Conservation (phyloP, 2,329 filamentous ascomycete genomes). For the Fusarium penzigii region DNA sequence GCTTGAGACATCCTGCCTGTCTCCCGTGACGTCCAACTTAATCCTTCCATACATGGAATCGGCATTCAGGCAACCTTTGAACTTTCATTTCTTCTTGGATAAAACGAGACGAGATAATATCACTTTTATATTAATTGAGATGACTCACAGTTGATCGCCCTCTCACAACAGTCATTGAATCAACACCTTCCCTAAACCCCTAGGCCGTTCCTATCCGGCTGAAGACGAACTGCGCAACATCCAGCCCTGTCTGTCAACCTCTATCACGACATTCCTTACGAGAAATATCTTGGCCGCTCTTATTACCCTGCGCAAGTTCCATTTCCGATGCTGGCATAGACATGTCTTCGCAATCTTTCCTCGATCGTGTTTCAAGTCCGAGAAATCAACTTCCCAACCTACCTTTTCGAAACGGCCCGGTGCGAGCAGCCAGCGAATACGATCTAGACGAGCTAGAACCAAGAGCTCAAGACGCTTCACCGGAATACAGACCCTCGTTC, state of each 20-base stretch:
- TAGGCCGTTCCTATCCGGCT: constrained; percentile 10
- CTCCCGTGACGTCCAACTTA: not conserved
- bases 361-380: constrained; percentile 30
- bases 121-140: not conserved
- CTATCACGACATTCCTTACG: constrained; percentile 2
- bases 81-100: no score
- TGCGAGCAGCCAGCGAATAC: constrained; percentile 36
- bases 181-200: not conserved
- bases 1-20: not conserved
- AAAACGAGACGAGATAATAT: not conserved
- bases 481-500: constrained; percentile 23
- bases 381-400: constrained; percentile 27
- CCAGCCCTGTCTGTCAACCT: not conserved
- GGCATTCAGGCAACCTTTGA: no score
- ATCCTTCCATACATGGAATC: not conserved
- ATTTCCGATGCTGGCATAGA: not conserved
- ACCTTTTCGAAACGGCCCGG: constrained; percentile 27
- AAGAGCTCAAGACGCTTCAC: constrained; percentile 31
- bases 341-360: constrained; percentile 32
- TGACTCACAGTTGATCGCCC: not conserved
- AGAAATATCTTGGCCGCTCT: not conserved
- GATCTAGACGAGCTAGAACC: constrained; percentile 43
- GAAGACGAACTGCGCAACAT: constrained; percentile 12
- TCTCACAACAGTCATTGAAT: not conserved
- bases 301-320: not conserved